These are phyloP conservation scores for Schoenoplectus triqueter DNA, from an alignment of 202 grass and related monocot genomes.

Conservation along the genomic window DNA sequence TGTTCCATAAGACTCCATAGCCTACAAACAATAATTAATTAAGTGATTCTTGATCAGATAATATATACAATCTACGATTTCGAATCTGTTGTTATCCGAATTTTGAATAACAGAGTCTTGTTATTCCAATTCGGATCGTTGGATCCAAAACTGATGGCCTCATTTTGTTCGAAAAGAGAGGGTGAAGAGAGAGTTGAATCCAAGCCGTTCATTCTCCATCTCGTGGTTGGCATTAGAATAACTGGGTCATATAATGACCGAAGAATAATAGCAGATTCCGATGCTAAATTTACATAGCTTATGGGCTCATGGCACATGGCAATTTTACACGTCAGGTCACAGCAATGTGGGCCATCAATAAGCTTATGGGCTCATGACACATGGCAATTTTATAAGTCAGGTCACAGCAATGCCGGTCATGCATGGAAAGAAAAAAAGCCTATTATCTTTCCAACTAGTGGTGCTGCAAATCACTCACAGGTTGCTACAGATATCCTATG, in stretches of 20 bases:
- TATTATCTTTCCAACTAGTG: constrained; percentile 6
- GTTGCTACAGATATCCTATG: not conserved
- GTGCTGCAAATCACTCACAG: not conserved
- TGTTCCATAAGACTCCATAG: not conserved
- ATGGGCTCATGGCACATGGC: not conserved
- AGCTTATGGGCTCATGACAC: not conserved
- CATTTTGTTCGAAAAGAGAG: no score
- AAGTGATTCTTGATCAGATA: constrained; percentile 19
- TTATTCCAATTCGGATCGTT: no score
- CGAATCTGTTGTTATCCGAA: no score
- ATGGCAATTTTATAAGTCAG: not conserved
- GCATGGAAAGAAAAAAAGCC: not conserved
- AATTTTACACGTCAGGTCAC: constrained; percentile 6
- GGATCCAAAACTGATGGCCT: no score
- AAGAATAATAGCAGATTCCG: no score
- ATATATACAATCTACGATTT: not conserved
- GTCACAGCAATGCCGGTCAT: not conserved
- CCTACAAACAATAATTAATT: not conserved
- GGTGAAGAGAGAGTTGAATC: no score
- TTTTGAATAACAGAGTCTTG: no score
- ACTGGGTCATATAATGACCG: no score
- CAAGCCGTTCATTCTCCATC: no score
- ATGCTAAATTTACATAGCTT: not conserved
- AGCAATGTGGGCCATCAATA: not conserved
- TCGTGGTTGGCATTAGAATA: no score